Evolutionary conservation across 768 basidiomycete genomes (phyloP).

Genomic region (Trametes villosa): DNA sequence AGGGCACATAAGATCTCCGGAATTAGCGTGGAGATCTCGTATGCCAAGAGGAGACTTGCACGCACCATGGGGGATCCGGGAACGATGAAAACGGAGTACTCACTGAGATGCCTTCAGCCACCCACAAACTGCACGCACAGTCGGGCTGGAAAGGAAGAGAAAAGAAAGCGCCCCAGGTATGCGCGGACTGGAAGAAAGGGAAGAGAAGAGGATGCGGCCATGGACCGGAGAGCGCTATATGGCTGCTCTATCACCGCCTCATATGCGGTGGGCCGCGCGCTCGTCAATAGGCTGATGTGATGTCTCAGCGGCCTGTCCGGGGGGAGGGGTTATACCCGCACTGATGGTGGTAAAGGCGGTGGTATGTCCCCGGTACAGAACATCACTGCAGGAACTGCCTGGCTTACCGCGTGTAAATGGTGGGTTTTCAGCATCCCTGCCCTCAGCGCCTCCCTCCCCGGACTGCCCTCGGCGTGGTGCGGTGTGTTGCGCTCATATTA

Average conservation of each 20-base stretch:
- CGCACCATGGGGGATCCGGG: constrained; percentile 7
- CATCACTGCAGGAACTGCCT: too few species aligned
- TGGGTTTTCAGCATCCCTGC: too few species aligned
- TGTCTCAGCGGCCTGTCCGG: too few species aligned
- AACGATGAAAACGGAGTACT: neutral
- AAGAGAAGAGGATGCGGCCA: constrained; percentile 1
- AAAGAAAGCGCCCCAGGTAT: neutral
- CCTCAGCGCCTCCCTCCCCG: too few species aligned
- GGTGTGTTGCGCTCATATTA: too few species aligned
- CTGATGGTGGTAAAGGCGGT: too few species aligned
- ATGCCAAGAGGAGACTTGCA: neutral
- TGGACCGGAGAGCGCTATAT: constrained; percentile 3
- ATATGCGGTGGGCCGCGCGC: neutral
- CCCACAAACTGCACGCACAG: neutral
- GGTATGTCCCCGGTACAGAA: too few species aligned
- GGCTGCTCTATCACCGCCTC: constrained; percentile 12
- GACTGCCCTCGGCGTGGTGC: too few species aligned
- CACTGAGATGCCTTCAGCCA: neutral
- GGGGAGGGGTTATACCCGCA: too few species aligned
- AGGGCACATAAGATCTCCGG: too few species aligned
- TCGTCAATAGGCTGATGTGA: too few species aligned
- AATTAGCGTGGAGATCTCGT: neutral
- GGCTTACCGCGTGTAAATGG: too few species aligned
- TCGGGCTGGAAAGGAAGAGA: neutral
- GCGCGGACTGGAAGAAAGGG: neutral